phyloP scores from a whole-genome alignment of 192 early-diverging fungal genomes.

The Rhizoclosmatium sp. region DNA sequence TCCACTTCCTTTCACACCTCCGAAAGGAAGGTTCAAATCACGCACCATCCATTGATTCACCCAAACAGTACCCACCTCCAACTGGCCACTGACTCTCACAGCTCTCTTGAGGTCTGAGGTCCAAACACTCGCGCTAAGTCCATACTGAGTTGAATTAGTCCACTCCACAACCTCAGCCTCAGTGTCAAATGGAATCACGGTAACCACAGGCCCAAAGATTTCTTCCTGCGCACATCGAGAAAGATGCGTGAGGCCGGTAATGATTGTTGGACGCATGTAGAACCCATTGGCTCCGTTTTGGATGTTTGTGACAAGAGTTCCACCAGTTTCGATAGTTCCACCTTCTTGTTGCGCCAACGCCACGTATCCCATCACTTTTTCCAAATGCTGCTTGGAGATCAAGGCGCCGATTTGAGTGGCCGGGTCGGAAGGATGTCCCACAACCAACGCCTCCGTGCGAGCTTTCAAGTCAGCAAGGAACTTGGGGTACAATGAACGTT shows the following conservation, averaged over 20 bases:
- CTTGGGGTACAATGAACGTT: constrained; percentile 67
- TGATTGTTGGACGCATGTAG: constrained; percentile 82
- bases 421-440: constrained; percentile 75
- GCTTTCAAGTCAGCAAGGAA: constrained; percentile 70
- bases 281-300: constrained; percentile 70
- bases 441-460: constrained; percentile 54
- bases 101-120: constrained; percentile 68
- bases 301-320: constrained; percentile 63
- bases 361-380: constrained; percentile 76
- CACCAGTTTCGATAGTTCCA: constrained; percentile 42
- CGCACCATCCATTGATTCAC: constrained; percentile 79
- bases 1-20: constrained; percentile 72
- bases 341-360: constrained; percentile 60
- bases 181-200: constrained; percentile 74
- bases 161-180: constrained; percentile 75
- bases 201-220: constrained; percentile 89
- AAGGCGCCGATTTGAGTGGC: constrained; percentile 75
- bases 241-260: constrained; percentile 54
- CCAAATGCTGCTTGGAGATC: constrained; percentile 72
- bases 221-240: constrained; percentile 70
- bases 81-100: constrained; percentile 62
- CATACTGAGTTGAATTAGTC: constrained; percentile 78
- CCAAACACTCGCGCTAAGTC: constrained; percentile 79
- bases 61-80: constrained; percentile 60
- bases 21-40: constrained; percentile 79